Base-by-base conservation (phyloP, 225 moss, liverwort and hornwort genomes). In the Thuidium tamariscinum region DNA sequence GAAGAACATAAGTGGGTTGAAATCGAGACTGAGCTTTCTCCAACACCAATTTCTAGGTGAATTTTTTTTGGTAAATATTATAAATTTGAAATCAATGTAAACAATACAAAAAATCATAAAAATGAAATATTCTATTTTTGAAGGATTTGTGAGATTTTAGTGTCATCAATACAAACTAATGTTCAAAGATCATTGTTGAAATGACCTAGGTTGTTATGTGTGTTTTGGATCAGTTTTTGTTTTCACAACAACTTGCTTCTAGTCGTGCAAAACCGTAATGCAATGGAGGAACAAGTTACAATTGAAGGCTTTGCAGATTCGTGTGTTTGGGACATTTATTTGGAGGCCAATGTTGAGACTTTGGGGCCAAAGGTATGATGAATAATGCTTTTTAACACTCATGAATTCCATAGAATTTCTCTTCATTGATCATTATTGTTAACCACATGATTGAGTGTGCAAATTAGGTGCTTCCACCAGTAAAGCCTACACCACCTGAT, bases 1-100 rank as follows among this genome's bases (percentile, higher is more conserved):
- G 93, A 93, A 67, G 86, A 76, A 51, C 92, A 93, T 21, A 75
- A 2, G 13, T 94, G 92, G 94, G 26, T 90, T 15, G 90, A 94
- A 80, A 77, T 93, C 19, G 92, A 94, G 37, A 89, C 62, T 42
- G 93, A 94, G 68, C 89, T 93, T 62, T 92, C 89, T 10, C 21
- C 83, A 59, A 63, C 49, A 81, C 86, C 74, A 23, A 69, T 34
- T 81, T 90, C 90, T 39, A 89, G 87, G 91, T 94, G 29, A 89
- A 19, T 61, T 42, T 60, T 30, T 21, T 72, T 46, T 26, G n/a
- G 14, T 7, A 42, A 36, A 75, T 37, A 7, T 12, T 19, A 49
- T 16, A 46, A 55, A 18, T 14, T 48, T 67, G 39, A 68, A 72
- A 65, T 26, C 41, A 39, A 20, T 34, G 39, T 63, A 51, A 87